Percentiles rank a stretch among this genome's conserved stretches.
Evolutionary conservation across 768 basidiomycete genomes (phyloP).

Genomic region (Leccinum truebloodii): DNA sequence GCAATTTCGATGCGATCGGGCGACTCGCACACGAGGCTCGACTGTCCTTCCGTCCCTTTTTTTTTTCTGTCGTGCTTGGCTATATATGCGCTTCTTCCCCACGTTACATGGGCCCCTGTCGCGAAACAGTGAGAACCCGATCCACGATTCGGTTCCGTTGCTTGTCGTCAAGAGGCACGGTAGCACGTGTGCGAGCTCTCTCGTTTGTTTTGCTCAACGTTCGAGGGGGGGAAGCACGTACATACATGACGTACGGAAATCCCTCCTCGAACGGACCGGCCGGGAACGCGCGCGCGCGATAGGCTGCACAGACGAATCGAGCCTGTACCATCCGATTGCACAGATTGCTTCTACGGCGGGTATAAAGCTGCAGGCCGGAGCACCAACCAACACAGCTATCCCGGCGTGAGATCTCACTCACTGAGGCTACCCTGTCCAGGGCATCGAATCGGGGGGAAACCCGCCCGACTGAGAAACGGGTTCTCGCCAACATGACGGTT

Average conservation of each 20-base stretch:
- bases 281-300: neutral
- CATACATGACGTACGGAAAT: neutral
- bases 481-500: neutral
- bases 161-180: neutral
- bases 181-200: neutral
- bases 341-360: slow-evolving; percentile 2
- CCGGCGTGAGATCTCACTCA: slow-evolving; percentile 5
- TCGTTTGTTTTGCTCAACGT: neutral
- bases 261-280: neutral
- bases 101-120: slow-evolving; percentile 16
- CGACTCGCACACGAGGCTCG: neutral
- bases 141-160: neutral
- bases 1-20: neutral
- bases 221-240: neutral
- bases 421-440: neutral
- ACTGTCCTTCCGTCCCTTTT: neutral
- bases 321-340: neutral
- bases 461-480: neutral
- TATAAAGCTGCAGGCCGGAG: slow-evolving; percentile 1
- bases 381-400: neutral
- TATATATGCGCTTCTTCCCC: slow-evolving; percentile 8
- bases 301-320: neutral
- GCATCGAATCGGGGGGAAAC: neutral
- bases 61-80: neutral
- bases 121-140: slow-evolving; percentile 1